A percentile compares a stretch with the other conserved stretches of the same genome.
Evolutionary conservation across 1,139 yeast genomes (phyloP).

Genomic region (Casaregolazyma lundiana): DNA sequence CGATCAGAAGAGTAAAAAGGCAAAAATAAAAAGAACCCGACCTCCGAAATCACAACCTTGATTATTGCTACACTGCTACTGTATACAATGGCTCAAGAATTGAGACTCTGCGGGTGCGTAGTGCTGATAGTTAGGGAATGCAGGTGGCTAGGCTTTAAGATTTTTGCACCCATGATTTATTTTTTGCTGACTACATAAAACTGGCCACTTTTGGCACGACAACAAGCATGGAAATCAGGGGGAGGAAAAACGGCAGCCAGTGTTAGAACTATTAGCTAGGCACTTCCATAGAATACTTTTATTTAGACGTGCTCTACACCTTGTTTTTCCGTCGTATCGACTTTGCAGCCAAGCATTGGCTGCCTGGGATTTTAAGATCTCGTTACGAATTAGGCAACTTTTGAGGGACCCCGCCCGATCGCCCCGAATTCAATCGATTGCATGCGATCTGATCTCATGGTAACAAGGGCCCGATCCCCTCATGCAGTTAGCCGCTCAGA

Average conservation of each 20-base stretch:
- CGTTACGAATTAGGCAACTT: background rate
- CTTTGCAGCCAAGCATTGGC: too few species aligned
- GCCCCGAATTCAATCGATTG: background rate
- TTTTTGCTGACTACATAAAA: background rate
- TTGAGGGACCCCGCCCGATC: slow-evolving; percentile 2
- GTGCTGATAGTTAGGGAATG: background rate
- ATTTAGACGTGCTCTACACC: too few species aligned
- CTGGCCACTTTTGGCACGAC: background rate
- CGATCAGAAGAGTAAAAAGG: background rate
- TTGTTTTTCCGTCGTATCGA: too few species aligned
- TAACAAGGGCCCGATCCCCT: too few species aligned
- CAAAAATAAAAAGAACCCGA: too few species aligned
- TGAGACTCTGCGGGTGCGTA: background rate
- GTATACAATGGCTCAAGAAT: too few species aligned
- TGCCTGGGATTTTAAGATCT: background rate
- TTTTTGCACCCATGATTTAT: background rate
- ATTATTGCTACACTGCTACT: too few species aligned
- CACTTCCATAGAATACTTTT: too few species aligned
- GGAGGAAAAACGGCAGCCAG: too few species aligned
- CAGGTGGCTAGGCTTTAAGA: background rate
- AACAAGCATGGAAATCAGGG: background rate
- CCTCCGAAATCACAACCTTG: too few species aligned
- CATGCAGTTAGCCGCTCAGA: too few species aligned
- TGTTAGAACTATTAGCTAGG: too few species aligned
- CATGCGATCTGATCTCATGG: background rate